Conservation (phyloP, 2,329 filamentous ascomycete species). For the Aspergillus amoenus region DNA sequence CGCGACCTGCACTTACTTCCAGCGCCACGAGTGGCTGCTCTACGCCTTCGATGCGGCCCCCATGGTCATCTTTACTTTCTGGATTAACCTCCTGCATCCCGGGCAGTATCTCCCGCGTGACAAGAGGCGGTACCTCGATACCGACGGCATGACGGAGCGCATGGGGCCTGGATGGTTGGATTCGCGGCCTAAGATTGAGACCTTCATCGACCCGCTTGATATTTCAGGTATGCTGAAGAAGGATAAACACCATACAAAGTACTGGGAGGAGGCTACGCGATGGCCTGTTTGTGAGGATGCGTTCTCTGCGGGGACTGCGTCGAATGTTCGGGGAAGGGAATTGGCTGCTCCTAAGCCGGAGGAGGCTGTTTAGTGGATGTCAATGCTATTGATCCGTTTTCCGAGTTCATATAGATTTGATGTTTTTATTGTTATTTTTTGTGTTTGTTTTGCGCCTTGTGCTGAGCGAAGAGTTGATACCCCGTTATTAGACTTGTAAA, state of each 20-base stretch:
- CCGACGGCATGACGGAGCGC: conserved; percentile 8
- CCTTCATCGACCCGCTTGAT: conserved; percentile 8
- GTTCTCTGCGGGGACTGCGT: conserved; percentile 4
- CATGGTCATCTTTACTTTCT: conserved; percentile 7
- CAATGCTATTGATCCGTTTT: background rate
- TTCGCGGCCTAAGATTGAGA: conserved; percentile 5
- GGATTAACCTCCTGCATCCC: conserved; percentile 9
- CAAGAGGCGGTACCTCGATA: conserved; percentile 5
- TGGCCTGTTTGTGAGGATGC: conserved; percentile 6
- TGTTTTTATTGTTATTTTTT: background rate
- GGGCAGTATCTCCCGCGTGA: conserved; percentile 4
- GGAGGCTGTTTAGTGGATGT: background rate
- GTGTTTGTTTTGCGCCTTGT: background rate
- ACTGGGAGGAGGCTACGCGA: background rate
- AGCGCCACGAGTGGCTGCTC: conserved; percentile 6
- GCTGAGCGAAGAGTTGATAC: background rate
- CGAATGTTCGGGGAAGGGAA: conserved; percentile 1
- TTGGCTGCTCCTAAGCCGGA: background rate
- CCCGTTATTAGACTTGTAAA: background rate
- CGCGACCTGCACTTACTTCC: conserved; percentile 1
- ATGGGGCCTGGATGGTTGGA: conserved; percentile 7
- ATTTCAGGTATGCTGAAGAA: conserved; percentile 1
- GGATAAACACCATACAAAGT: conserved; percentile 8
- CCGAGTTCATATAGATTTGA: background rate
- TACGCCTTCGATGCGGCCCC: conserved; percentile 6